These are phyloP conservation scores for Tanozyma kutaoensis DNA, from an alignment of 805 yeast species.

Conservation along the genomic window DNA sequence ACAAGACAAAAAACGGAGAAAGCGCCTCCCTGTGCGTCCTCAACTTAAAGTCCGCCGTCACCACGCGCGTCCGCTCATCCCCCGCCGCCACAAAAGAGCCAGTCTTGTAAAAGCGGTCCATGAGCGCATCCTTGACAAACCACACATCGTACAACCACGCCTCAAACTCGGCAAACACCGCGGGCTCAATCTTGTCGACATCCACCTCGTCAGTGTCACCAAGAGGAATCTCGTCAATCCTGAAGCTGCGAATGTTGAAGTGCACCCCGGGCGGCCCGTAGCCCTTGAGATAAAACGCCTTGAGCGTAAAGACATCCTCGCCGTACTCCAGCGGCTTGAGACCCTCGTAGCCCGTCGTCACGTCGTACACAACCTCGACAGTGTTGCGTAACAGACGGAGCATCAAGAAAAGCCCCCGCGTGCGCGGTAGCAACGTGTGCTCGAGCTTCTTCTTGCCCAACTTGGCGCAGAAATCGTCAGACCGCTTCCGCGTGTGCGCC, in stretches of 20 bases:
- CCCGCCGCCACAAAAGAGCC: slow-evolving; percentile 32
- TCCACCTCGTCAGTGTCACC: slow-evolving; percentile 25
- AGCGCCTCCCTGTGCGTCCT: slow-evolving; percentile 3
- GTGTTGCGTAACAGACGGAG: slow-evolving; percentile 41
- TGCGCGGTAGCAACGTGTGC: slow-evolving; percentile 71
- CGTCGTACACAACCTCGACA: slow-evolving; percentile 56
- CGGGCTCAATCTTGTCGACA: slow-evolving; percentile 29
- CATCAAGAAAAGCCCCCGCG: slow-evolving; percentile 63
- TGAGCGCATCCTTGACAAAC: slow-evolving; percentile 62
- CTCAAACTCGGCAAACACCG: slow-evolving; percentile 39
- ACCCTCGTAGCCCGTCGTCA: slow-evolving; percentile 76
- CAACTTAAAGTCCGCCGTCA: slow-evolving; percentile 6
- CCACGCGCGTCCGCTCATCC: not conserved
- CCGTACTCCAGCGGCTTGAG: slow-evolving; percentile 52
- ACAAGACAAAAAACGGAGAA: slow-evolving; percentile 4
- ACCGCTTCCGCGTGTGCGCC: slow-evolving; percentile 43
- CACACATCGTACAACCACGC: slow-evolving; percentile 66
- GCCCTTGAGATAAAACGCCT: slow-evolving; percentile 53
- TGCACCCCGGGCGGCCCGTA: slow-evolving; percentile 55
- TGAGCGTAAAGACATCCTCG: slow-evolving; percentile 61
- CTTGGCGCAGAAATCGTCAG: slow-evolving; percentile 44
- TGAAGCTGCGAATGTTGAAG: slow-evolving; percentile 48
- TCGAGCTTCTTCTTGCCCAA: slow-evolving; percentile 33
- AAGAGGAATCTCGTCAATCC: slow-evolving; percentile 50
- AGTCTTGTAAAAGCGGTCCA: slow-evolving; percentile 45